These are phyloP conservation scores for Crithidia expoeki DNA, from an alignment of 208 protist species.

Conservation along the genomic window DNA sequence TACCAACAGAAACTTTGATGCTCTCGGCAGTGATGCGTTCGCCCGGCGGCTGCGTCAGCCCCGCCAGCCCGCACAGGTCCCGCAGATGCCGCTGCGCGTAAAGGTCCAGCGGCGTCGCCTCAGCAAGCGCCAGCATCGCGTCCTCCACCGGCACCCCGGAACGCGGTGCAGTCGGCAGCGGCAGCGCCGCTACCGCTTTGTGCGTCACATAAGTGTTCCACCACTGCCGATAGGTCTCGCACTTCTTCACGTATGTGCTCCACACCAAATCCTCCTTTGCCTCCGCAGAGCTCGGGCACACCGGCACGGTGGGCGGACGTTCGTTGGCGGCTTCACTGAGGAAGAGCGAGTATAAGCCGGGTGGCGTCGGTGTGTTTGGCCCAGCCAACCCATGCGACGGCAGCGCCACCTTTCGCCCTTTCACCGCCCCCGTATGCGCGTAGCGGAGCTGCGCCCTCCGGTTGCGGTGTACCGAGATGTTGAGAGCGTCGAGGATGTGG, in stretches of 20 bases:
- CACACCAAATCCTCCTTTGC: constrained; percentile 15
- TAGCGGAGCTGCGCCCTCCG: constrained; percentile 43
- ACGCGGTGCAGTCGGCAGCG: constrained; percentile 27
- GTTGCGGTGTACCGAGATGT: constrained; percentile 62
- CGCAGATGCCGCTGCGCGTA: constrained; percentile 35
- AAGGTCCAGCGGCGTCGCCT: constrained; percentile 35
- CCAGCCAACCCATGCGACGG: constrained; percentile 32
- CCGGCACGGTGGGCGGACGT: constrained; percentile 26
- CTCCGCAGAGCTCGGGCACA: constrained; percentile 11
- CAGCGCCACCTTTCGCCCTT: constrained; percentile 36
- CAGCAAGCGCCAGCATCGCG: constrained; percentile 31
- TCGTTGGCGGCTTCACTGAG: constrained; percentile 11
- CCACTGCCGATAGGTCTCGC: constrained; percentile 25
- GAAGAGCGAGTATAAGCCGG: constrained; percentile 52
- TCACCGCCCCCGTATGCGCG: constrained; percentile 27
- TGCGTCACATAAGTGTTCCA: constrained; percentile 3
- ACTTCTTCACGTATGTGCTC: constrained; percentile 29
- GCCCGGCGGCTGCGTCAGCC: constrained; percentile 38
- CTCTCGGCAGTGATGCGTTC: not conserved
- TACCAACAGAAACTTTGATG: constrained; percentile 1
- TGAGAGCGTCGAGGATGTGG: constrained; percentile 56
- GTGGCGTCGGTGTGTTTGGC: constrained; percentile 51
- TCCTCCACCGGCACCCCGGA: constrained; percentile 36
- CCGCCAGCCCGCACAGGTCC: constrained; percentile 35
- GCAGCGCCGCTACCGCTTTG: constrained; percentile 18